Conservation (phyloP, 495 filamentous ascomycete genomes). For the Sporormia fimetaria region DNA sequence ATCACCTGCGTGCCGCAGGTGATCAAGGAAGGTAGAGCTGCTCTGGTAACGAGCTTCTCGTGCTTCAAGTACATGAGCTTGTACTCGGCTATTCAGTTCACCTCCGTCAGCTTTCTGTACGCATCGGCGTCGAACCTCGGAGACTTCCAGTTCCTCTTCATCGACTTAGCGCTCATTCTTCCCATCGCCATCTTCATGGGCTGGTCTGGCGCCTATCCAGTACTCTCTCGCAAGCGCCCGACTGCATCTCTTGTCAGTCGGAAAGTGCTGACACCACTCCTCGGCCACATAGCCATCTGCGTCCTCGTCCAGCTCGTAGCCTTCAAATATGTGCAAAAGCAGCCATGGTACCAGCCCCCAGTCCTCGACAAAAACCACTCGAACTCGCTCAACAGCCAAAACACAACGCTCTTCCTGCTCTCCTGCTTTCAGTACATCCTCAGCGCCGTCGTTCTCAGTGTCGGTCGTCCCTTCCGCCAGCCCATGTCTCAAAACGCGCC, state of each 20-base stretch:
- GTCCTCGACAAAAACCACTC: constrained; percentile 59
- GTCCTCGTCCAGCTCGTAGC: constrained; percentile 65
- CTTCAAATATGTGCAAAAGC: constrained; percentile 58
- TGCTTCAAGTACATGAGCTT: constrained; percentile 99
- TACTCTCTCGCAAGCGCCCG: constrained; percentile 70
- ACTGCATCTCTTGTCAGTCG: constrained; percentile 88
- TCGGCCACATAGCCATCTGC: constrained; percentile 79
- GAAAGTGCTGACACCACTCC: constrained; percentile 79
- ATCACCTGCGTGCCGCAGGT: constrained; percentile 93
- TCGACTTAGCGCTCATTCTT: constrained; percentile 84
- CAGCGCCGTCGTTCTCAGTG: constrained; percentile 74
- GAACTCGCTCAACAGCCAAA: constrained; percentile 82
- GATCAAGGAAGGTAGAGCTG: constrained; percentile 85
- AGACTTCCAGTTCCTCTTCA: constrained; percentile 96
- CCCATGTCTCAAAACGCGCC: constrained; percentile 70
- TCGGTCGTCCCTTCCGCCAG: constrained; percentile 80
- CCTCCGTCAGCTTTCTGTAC: constrained; percentile 96
- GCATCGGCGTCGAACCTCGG: constrained; percentile 90
- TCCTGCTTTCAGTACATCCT: constrained; percentile 94
- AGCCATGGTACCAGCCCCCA: constrained; percentile 82
- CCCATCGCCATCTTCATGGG: constrained; percentile 99
- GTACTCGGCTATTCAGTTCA: constrained; percentile 98
- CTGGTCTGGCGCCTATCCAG: constrained; percentile 75
- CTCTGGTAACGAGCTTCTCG: constrained; percentile 94
- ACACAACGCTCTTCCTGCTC: constrained; percentile 76